Evolutionary conservation across 345 rosid species (phyloP), one percentile per base, ranked within the genome.

Genomic region (Arabidopsis suecica): DNA sequence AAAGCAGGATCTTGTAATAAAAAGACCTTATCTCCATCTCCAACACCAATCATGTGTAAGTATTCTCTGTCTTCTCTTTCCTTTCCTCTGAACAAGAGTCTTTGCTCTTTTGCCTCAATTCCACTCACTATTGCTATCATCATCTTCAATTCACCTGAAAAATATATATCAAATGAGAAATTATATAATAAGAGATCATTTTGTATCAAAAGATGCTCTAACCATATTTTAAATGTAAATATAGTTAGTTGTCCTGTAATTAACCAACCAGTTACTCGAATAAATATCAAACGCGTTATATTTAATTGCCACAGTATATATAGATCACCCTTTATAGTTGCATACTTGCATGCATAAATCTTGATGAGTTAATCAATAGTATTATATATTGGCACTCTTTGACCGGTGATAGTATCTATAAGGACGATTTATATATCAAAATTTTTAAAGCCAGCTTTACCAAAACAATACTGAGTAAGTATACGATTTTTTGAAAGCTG

Each of bases 31-130:
- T 90, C 92, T 64, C 87, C 88, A 86, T 91, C 92, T 79, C 85
- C 82, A 68, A 94, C 95, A 3, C 98, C 98, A 38, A 86, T 86
- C 98, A 94, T 94, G 95, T 91, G 97, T 65, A 94, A 69, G 75
- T 78, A 85, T 66, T 90, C 98, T 8, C 54, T 28, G 65, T 90
- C 95, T 56, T 88, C 98, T 80, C 92, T 88, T 68, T 94, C 98
- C 76, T 91, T 94, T 69, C 98, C 98, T 82, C 80, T 90, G 92
- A 84, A 94, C 64, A 91, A 41, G 37, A 91, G 58, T 82, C 97
- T 88, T 55, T 94, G 97, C 88, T 88, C 97, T 49, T 68, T 80
- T 74, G 95, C 87, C 85, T 90, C 89, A 73, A 94, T 79, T 38
- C 88, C 82, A 8, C 88, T 90, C 65, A 86, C 87, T 76, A 86